Evolutionary conservation across 306 rosid genomes (phyloP).

Genomic region (Cajanus cajan): DNA sequence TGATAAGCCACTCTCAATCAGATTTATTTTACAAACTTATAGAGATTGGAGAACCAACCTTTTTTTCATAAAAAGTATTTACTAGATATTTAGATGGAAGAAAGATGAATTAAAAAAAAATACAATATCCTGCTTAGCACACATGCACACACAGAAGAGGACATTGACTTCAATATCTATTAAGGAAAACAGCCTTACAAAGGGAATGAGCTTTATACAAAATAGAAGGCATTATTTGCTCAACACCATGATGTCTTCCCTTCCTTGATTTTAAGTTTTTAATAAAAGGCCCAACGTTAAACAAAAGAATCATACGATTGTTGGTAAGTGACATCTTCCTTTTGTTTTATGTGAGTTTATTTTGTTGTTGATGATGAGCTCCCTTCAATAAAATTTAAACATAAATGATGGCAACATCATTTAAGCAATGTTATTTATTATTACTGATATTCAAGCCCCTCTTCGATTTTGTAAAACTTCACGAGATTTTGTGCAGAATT

Average conservation of each 20-base stretch:
- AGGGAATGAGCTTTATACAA: not conserved
- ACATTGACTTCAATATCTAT: not conserved
- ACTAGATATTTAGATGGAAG: not conserved
- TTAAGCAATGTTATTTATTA: not conserved
- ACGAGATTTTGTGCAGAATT: not conserved
- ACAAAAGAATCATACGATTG: not conserved
- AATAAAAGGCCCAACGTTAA: not conserved
- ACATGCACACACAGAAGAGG: not conserved
- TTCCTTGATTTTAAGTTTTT: conserved; percentile 1
- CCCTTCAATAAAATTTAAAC: not conserved
- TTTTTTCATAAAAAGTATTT: not conserved
- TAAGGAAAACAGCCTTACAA: not conserved
- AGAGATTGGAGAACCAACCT: not conserved
- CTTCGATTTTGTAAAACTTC: not conserved
- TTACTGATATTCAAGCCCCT: not conserved
- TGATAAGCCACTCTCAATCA: not conserved
- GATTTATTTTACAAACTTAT: not conserved
- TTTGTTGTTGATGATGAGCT: not conserved
- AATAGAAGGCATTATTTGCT: not conserved
- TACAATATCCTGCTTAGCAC: not conserved
- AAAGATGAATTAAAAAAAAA: not conserved
- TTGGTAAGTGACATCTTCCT: not conserved
- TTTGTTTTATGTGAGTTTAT: not conserved
- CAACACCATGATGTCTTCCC: not conserved
- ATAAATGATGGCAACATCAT: not conserved